Evolutionary conservation across 257 asterid genomes (phyloP).

Genomic region (Solanum boliviense): DNA sequence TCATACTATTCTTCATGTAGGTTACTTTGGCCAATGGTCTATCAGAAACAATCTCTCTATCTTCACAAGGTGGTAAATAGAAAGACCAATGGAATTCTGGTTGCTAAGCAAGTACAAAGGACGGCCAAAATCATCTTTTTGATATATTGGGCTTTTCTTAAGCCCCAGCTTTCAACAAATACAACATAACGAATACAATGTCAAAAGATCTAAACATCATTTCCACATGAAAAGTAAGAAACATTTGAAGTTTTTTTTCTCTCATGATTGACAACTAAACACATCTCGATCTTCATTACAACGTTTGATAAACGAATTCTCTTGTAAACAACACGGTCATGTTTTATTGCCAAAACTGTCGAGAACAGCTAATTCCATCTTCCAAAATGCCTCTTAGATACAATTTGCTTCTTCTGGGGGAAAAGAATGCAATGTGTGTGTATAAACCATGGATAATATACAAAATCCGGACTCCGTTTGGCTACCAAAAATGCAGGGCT

Average conservation of each 20-base stretch:
- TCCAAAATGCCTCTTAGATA: slow-evolving; percentile 1
- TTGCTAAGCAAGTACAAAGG: not conserved
- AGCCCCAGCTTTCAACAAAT: not conserved
- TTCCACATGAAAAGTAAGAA: not conserved
- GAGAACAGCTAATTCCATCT: slow-evolving; percentile 9
- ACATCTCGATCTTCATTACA: not conserved
- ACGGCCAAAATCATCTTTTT: not conserved
- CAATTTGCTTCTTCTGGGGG: slow-evolving; percentile 8
- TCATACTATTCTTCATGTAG: not conserved
- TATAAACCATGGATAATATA: slow-evolving; percentile 25
- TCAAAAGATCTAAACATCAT: not conserved
- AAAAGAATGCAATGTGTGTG: slow-evolving; percentile 28
- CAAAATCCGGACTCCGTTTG: slow-evolving; percentile 35
- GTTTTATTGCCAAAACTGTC: slow-evolving; percentile 10
- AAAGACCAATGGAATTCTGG: not conserved
- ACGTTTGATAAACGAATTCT: not conserved
- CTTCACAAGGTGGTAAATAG: not conserved
- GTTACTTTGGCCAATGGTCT: not conserved
- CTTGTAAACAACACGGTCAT: not conserved
- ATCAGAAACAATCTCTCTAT: not conserved
- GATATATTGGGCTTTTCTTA: not conserved
- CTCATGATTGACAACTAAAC: not conserved
- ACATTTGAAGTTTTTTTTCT: not conserved
- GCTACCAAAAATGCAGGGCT: slow-evolving; percentile 19
- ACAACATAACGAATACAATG: not conserved